phyloP scores from a whole-genome alignment of 495 filamentous ascomycete genomes.

The Hyphodiscus hymeniophilus region DNA sequence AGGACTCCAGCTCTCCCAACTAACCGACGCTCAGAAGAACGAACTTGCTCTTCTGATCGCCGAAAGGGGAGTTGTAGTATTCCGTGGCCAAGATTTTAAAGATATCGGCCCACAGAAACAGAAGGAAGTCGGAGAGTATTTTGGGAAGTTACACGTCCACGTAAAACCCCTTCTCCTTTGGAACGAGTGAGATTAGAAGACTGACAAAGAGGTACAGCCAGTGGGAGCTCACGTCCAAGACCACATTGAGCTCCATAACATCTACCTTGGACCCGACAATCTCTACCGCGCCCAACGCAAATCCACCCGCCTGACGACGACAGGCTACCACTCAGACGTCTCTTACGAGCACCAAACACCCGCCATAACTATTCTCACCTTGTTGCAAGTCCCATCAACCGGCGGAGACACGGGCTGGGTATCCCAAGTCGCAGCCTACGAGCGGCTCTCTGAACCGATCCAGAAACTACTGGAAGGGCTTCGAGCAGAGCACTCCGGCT shows the following conservation, averaged over 20 bases:
- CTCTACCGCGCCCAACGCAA: slow-evolving; percentile 32
- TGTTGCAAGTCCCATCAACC: slow-evolving; percentile 47
- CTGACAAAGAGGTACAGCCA: slow-evolving; percentile 20
- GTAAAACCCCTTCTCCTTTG: slow-evolving; percentile 31
- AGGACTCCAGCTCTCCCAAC: slow-evolving; percentile 32
- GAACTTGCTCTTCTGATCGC: slow-evolving; percentile 38
- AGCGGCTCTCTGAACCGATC: slow-evolving; percentile 49
- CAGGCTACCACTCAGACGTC: slow-evolving; percentile 58
- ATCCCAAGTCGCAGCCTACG: slow-evolving; percentile 51
- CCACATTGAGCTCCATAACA: slow-evolving; percentile 37
- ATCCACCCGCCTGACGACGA: slow-evolving; percentile 39
- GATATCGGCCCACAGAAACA: slow-evolving; percentile 49
- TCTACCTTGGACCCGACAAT: slow-evolving; percentile 41
- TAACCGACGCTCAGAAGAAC: slow-evolving; percentile 32
- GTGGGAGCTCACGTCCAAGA: slow-evolving; percentile 36
- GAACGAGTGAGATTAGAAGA: no score
- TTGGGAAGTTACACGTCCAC: slow-evolving; percentile 55
- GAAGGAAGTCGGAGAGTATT: slow-evolving; percentile 50
- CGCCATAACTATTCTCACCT: slow-evolving; percentile 57
- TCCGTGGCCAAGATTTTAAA: slow-evolving; percentile 40
- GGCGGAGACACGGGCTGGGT: slow-evolving; percentile 60
- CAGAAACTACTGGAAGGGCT: slow-evolving; percentile 50
- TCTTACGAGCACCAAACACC: slow-evolving; percentile 59
- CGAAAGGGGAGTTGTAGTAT: slow-evolving; percentile 35
- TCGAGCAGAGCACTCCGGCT: slow-evolving; percentile 49